These are phyloP conservation scores for Candida pini DNA, from an alignment of 805 yeast species.

Conservation along the genomic window DNA sequence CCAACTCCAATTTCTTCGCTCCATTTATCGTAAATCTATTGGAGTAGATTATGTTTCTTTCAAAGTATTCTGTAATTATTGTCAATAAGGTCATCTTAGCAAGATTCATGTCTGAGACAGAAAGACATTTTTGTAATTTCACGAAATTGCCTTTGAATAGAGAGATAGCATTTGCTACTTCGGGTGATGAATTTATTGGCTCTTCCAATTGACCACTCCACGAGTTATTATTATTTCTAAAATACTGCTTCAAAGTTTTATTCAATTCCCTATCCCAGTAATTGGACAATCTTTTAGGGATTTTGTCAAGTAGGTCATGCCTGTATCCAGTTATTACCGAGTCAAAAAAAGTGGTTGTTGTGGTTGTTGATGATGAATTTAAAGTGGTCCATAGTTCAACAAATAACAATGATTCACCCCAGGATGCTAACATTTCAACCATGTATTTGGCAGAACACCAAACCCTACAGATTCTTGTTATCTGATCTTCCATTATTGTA, in stretches of 20 bases:
- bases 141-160: conserved; percentile 23
- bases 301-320: conserved; percentile 23
- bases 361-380: conserved; percentile 13
- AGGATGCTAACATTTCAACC: conserved; percentile 32
- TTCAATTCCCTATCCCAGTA: conserved; percentile 34
- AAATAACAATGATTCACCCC: conserved; percentile 40
- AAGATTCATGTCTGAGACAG: conserved; percentile 24
- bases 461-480: conserved; percentile 38
- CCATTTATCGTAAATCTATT: conserved; percentile 31
- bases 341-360: conserved; percentile 37
- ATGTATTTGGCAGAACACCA: conserved; percentile 33
- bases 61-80: conserved; percentile 31
- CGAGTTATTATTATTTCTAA: conserved; percentile 20
- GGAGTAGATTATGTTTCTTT: conserved; percentile 32
- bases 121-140: conserved; percentile 26
- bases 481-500: conserved; percentile 18
- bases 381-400: conserved; percentile 35
- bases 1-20: conserved; percentile 29
- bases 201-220: conserved; percentile 18
- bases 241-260: conserved; percentile 31
- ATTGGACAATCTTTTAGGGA: conserved; percentile 23
- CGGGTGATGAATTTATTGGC: conserved; percentile 11
- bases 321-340: conserved; percentile 36
- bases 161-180: conserved; percentile 22
- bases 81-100: conserved; percentile 22